Evolutionary conservation across 2,329 filamentous ascomycete genomes (phyloP).

Genomic region (Metarhizium brunneum): DNA sequence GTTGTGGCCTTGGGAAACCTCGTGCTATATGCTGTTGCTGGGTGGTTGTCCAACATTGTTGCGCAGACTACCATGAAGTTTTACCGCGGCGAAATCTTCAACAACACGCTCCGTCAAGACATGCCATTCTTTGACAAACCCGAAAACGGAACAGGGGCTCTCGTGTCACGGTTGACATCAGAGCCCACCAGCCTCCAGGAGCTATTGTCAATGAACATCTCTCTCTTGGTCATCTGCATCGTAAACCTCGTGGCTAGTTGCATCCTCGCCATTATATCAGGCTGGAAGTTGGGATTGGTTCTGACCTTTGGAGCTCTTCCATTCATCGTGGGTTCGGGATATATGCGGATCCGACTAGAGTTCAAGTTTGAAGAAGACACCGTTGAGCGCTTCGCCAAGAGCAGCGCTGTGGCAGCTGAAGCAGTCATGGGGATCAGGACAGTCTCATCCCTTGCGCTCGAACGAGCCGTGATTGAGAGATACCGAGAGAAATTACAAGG

Average conservation of each 20-base stretch:
- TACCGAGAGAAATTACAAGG: constrained; percentile 23
- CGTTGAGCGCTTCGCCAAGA: constrained; percentile 32
- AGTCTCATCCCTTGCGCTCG: constrained; percentile 37
- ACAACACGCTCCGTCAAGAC: constrained; percentile 44
- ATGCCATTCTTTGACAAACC: constrained; percentile 36
- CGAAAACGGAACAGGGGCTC: constrained; percentile 27
- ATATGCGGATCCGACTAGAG: constrained; percentile 39
- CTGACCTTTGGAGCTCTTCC: constrained; percentile 36
- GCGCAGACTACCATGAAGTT: constrained; percentile 24
- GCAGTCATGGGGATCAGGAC: constrained; percentile 39
- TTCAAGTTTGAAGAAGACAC: constrained; percentile 35
- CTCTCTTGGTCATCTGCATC: constrained; percentile 35
- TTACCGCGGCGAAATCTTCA: constrained; percentile 33
- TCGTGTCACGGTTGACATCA: constrained; percentile 26
- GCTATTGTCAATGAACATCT: constrained; percentile 38
- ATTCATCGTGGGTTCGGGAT: constrained; percentile 34
- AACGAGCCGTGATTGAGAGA: constrained; percentile 28
- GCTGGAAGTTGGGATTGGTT: constrained; percentile 42
- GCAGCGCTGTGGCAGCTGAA: constrained; percentile 39
- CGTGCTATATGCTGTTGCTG: constrained; percentile 30
- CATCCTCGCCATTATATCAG: constrained; percentile 34
- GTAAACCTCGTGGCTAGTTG: constrained; percentile 36
- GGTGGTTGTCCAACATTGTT: constrained; percentile 27
- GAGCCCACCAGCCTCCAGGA: constrained; percentile 40
- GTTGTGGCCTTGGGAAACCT: constrained; percentile 38